A percentile compares a stretch with the other conserved stretches of the same genome.
phyloP scores from a whole-genome alignment of 176 grass and related monocot genomes.

The Olyra latifolia region DNA sequence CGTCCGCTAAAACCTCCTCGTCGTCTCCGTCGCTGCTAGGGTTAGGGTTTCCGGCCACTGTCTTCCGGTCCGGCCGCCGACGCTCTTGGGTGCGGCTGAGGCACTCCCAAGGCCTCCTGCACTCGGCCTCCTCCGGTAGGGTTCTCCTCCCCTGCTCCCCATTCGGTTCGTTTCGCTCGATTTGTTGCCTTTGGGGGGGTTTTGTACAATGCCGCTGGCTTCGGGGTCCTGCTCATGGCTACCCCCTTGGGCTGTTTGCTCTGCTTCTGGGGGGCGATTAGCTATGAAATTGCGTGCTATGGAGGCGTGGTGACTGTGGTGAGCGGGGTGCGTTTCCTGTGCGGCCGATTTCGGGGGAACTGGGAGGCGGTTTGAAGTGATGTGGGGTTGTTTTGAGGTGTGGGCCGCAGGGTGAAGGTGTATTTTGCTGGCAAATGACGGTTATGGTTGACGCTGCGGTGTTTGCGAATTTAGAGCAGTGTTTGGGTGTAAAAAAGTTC shows the following conservation, averaged over 20 bases:
- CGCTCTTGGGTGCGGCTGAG: neutral
- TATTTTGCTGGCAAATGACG: neutral
- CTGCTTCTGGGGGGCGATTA: neutral
- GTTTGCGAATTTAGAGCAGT: neutral
- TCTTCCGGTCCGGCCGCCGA: neutral
- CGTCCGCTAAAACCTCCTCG: neutral
- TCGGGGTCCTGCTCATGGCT: neutral
- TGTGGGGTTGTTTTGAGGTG: neutral
- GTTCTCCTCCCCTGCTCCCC: neutral
- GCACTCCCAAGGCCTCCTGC: neutral
- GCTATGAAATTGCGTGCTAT: neutral
- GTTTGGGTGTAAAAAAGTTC: no score
- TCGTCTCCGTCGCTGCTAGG: conserved; percentile 26
- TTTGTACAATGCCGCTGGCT: conserved; percentile 14
- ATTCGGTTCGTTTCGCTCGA: neutral
- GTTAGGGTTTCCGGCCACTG: neutral
- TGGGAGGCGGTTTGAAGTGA: neutral
- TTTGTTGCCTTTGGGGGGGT: neutral
- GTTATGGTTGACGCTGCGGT: neutral
- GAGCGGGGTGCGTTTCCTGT: neutral
- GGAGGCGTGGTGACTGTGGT: neutral
- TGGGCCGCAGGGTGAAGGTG: no score
- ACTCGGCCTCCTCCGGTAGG: neutral
- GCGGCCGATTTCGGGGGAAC: neutral
- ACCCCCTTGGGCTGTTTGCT: neutral